These are phyloP conservation scores for Lecanoromycetidae sp. DNA, from an alignment of 2,329 filamentous ascomycete species.

Conservation along the genomic window DNA sequence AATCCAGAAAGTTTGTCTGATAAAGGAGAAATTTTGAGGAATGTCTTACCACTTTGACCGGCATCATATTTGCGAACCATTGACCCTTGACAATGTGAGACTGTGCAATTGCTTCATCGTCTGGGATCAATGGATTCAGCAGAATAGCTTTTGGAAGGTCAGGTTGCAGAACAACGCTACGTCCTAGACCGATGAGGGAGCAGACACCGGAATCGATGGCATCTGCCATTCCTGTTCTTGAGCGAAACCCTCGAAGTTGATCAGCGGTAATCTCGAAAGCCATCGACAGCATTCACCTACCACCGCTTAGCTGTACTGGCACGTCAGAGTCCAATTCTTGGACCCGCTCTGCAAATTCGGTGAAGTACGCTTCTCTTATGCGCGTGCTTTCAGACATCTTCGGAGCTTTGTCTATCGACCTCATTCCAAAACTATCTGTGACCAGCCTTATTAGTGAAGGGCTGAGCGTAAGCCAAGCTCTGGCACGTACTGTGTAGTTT, in stretches of 20 bases:
- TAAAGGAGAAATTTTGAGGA: too few relatives aligned
- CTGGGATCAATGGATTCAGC: conserved; percentile 17
- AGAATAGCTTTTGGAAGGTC: conserved; percentile 29
- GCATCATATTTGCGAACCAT: conserved; percentile 25
- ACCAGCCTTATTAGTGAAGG: background rate
- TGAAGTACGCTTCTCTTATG: conserved; percentile 12
- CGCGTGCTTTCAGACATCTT: conserved; percentile 3
- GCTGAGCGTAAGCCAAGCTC: too few relatives aligned
- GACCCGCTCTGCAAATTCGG: conserved; percentile 21
- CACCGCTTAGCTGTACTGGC: conserved; percentile 19
- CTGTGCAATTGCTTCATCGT: conserved; percentile 21
- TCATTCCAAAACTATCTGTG: conserved; percentile 52
- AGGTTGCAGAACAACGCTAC: conserved; percentile 36
- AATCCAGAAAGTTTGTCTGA: too few relatives aligned
- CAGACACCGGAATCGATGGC: conserved; percentile 37
- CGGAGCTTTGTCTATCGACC: conserved; percentile 1
- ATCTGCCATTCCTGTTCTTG: conserved; percentile 37
- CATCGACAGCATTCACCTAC: background rate
- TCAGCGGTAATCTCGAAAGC: conserved; percentile 35
- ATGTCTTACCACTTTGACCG: conserved; percentile 25
- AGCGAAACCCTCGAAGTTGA: conserved; percentile 39
- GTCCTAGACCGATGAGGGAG: conserved; percentile 39
- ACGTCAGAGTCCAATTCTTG: conserved; percentile 20
- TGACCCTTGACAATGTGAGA: conserved; percentile 23
- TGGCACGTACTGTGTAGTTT: conserved; percentile 26